Evolutionary conservation across 163 green algal genomes (phyloP).

Genomic region (Scenedesmus sp.): DNA sequence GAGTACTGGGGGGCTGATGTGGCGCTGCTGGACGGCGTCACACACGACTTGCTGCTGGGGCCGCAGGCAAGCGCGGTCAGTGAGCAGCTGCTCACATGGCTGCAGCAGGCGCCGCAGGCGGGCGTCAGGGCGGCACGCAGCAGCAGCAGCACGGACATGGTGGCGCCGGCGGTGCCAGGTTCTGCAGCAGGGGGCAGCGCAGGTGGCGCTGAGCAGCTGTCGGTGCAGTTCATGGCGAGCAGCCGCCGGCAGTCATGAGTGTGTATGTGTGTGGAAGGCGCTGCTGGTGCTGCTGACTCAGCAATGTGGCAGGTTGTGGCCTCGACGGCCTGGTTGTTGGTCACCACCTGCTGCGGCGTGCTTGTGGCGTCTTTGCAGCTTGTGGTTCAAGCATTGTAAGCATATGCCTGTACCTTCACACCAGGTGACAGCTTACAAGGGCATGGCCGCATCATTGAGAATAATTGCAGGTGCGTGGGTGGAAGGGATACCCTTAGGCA

Average conservation of each 20-base stretch:
- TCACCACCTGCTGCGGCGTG: too few relatives aligned
- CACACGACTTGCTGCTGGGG: constrained; percentile 52
- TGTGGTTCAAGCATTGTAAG: too few relatives aligned
- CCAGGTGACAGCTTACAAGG: too few relatives aligned
- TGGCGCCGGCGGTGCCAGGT: background rate
- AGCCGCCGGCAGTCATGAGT: background rate
- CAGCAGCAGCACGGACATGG: background rate
- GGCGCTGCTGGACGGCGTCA: constrained; percentile 35
- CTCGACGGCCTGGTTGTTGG: too few relatives aligned
- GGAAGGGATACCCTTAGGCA: too few relatives aligned
- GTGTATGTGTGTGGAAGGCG: background rate
- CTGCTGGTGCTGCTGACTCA: too few relatives aligned
- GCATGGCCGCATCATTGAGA: too few relatives aligned
- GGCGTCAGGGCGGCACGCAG: background rate
- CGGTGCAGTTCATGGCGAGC: background rate
- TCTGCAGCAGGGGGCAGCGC: background rate
- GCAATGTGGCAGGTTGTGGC: too few relatives aligned
- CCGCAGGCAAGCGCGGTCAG: constrained; percentile 15
- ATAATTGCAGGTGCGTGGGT: too few relatives aligned
- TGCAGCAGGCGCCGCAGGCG: constrained; percentile 8
- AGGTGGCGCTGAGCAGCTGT: background rate
- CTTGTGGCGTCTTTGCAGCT: too few relatives aligned
- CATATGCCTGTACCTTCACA: too few relatives aligned
- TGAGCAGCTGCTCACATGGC: constrained; percentile 44
- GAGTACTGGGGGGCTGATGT: constrained; percentile 49